These are phyloP conservation scores for Colletotrichum sp. DNA, from an alignment of 2,329 filamentous ascomycete genomes.

Conservation along the genomic window DNA sequence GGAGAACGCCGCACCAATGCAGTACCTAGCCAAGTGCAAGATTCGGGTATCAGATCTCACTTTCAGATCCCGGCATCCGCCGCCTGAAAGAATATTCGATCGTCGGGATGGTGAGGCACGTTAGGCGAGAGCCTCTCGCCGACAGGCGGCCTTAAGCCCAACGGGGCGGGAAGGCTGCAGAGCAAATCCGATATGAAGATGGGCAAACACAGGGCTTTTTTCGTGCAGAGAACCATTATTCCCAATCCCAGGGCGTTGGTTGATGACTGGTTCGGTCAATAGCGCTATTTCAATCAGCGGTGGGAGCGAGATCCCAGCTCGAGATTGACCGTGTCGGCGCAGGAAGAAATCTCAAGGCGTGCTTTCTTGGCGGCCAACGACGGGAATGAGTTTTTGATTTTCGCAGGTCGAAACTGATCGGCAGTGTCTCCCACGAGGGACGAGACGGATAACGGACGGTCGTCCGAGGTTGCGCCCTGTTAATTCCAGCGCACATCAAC, in stretches of 20 bases:
- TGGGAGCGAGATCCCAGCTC: background rate
- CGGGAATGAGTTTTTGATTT: background rate
- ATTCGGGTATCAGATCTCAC: slow-evolving; percentile 1
- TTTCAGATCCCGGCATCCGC: background rate
- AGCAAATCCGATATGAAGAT: background rate
- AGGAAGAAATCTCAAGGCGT: background rate
- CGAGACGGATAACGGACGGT: background rate
- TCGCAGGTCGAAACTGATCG: background rate
- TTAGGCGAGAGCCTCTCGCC: background rate
- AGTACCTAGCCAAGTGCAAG: background rate
- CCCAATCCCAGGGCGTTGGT: background rate
- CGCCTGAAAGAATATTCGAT: background rate
- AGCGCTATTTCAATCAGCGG: background rate
- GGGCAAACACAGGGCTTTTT: background rate
- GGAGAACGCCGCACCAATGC: background rate
- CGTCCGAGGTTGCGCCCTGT: background rate
- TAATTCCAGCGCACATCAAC: background rate
- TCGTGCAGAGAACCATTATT: background rate
- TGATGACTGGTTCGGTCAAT: background rate
- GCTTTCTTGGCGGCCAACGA: background rate
- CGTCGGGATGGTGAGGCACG: background rate
- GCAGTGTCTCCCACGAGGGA: background rate
- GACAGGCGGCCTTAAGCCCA: background rate
- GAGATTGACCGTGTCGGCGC: background rate
- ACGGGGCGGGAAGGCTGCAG: background rate